phyloP scores from a whole-genome alignment of 1,284 basidiomycete genomes.

The Fistulinella staudtii region DNA sequence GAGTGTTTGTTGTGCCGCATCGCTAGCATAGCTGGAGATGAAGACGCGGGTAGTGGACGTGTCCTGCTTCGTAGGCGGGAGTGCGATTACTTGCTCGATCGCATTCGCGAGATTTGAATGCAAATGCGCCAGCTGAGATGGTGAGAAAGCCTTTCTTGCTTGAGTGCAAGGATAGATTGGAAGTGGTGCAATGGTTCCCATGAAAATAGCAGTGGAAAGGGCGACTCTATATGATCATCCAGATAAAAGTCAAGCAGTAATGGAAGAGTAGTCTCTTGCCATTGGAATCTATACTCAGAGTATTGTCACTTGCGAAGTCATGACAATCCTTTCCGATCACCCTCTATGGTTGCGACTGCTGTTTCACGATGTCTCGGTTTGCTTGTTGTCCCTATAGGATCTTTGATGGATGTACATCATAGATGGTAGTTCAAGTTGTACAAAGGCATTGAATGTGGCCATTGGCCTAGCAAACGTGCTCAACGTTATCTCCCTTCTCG shows the following conservation, averaged over 20 bases:
- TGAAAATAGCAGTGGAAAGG: constrained; percentile 4
- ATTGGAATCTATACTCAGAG: no score
- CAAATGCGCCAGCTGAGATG: constrained; percentile 50
- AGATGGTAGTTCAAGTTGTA: no score
- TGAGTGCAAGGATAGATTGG: constrained; percentile 52
- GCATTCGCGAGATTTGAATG: constrained; percentile 45
- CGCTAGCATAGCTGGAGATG: constrained; percentile 53
- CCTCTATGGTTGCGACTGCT: no score
- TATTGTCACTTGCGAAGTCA: no score
- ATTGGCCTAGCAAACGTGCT: constrained; percentile 52
- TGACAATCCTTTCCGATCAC: no score
- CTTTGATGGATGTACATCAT: no score
- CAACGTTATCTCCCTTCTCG: constrained; percentile 43
- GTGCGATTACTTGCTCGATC: constrained; percentile 43
- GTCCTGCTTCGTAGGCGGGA: constrained; percentile 46
- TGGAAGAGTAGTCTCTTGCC: no score
- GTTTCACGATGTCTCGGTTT: no score
- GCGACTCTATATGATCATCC: no score
- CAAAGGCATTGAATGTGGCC: no score
- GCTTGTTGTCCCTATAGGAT: no score
- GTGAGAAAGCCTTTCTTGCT: constrained; percentile 46
- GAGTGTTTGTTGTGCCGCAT: constrained; percentile 48
- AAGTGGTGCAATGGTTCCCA: constrained; percentile 29
- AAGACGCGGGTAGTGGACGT: constrained; percentile 45
- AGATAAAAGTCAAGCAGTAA: no score